Evolutionary conservation across 1,139 yeast species (phyloP).

Genomic region (Suhomyces choctaworum): DNA sequence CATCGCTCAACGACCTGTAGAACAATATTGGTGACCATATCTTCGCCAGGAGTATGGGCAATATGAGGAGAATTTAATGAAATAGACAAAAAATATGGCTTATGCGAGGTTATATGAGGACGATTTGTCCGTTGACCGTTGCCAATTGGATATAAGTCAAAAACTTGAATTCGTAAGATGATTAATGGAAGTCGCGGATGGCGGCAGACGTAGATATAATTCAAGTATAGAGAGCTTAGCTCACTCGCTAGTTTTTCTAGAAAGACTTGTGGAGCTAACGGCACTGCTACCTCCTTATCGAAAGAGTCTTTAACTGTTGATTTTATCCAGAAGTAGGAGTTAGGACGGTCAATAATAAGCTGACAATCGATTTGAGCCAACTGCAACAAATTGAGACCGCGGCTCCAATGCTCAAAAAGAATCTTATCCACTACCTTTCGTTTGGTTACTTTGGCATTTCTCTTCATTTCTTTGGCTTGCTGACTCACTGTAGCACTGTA

Average conservation of each 20-base stretch:
- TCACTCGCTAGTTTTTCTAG: conserved; percentile 48
- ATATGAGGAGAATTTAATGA: conserved; percentile 68
- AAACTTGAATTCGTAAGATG: conserved; percentile 65
- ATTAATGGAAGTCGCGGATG: conserved; percentile 64
- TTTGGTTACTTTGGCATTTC: conserved; percentile 32
- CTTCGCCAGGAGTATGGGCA: conserved; percentile 55
- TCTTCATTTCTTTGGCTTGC: conserved; percentile 20
- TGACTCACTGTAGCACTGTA: conserved; percentile 25
- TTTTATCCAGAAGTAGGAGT: conserved; percentile 54
- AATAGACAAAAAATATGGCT: conserved; percentile 64
- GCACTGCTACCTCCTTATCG: conserved; percentile 35
- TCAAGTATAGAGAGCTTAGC: conserved; percentile 50
- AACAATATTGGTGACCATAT: conserved; percentile 52
- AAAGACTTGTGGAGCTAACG: conserved; percentile 47
- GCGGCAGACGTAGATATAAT: conserved; percentile 65
- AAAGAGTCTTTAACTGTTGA: conserved; percentile 51
- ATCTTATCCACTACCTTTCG: conserved; percentile 50
- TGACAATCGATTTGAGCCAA: conserved; percentile 74
- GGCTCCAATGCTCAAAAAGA: conserved; percentile 56
- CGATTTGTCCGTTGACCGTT: conserved; percentile 18
- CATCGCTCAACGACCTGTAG: conserved; percentile 59
- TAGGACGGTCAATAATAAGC: conserved; percentile 57
- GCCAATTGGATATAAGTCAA: conserved; percentile 47
- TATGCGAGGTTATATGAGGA: conserved; percentile 52
- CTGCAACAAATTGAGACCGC: conserved; percentile 68